phyloP scores from a whole-genome alignment of 73 alveolate species.

The Paramecium sexaurelia region DNA sequence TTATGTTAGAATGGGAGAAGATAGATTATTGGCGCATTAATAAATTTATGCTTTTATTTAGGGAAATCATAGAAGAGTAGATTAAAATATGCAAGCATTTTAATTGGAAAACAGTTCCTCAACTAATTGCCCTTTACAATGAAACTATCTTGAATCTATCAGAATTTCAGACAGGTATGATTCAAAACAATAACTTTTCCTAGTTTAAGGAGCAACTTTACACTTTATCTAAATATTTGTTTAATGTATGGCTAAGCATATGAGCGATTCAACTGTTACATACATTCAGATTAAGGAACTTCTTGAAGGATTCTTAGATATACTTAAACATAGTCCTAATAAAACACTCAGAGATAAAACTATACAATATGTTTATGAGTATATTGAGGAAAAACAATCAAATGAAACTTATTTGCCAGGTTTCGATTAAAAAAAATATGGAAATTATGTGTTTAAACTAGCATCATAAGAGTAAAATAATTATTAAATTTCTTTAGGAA shows the following conservation, averaged over 20 bases:
- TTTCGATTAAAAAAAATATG: slow-evolving; percentile 5
- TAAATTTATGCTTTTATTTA: slow-evolving; percentile 38
- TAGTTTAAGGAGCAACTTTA: slow-evolving; percentile 27
- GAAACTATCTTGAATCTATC: not conserved
- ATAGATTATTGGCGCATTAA: slow-evolving; percentile 54
- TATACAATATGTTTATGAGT: slow-evolving; percentile 17
- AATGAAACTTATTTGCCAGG: not conserved
- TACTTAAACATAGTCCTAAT: not conserved
- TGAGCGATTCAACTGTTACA: slow-evolving; percentile 11
- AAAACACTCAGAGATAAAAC: slow-evolving; percentile 38
- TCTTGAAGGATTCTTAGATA: not conserved
- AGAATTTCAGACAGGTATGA: slow-evolving; percentile 2
- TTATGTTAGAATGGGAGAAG: slow-evolving; percentile 49
- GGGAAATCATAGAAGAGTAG: slow-evolving; percentile 45
- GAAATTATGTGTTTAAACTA: not conserved
- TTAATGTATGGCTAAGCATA: not conserved
- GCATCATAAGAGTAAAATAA: not conserved
- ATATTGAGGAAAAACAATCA: not conserved
- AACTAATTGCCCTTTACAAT: not conserved
- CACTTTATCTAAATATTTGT: slow-evolving; percentile 38
- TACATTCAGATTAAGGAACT: not conserved
- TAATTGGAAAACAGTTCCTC: slow-evolving; percentile 25
- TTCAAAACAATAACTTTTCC: not conserved
- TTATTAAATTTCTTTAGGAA: not conserved
- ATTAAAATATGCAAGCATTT: not conserved